phyloP scores from a whole-genome alignment of 345 rosid genomes.

The Eucalyptus paniculata region DNA sequence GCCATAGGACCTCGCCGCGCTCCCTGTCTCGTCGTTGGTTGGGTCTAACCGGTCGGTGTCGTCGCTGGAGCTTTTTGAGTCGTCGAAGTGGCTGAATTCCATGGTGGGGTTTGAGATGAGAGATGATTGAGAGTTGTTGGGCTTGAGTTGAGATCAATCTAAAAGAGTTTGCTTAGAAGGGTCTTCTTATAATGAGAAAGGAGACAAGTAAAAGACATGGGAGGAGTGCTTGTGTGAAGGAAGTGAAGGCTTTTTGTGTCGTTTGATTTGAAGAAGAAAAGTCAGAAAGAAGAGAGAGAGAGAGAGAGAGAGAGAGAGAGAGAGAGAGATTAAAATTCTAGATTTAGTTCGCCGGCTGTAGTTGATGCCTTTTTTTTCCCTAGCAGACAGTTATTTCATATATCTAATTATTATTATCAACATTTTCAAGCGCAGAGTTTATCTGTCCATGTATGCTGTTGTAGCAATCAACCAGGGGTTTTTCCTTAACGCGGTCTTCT shows the following conservation, averaged over 20 bases:
- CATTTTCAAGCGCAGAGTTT: background rate
- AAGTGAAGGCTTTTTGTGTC: background rate
- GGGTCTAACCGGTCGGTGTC: slow-evolving; percentile 14
- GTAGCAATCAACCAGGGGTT: background rate
- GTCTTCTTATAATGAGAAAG: background rate
- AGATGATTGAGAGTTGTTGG: background rate
- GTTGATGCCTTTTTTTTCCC: background rate
- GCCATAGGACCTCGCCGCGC: slow-evolving; percentile 33
- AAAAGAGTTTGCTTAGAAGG: background rate
- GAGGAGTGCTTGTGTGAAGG: background rate
- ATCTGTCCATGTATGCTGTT: background rate
- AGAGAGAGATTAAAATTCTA: background rate
- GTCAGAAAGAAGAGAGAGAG: slow-evolving; percentile 2
- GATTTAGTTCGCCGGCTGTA: background rate
- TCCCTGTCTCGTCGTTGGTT: slow-evolving; percentile 6
- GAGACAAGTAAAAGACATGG: slow-evolving; percentile 16
- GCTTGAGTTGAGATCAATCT: background rate
- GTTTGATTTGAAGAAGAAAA: slow-evolving; percentile 1
- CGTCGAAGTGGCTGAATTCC: slow-evolving; percentile 15
- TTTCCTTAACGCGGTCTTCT: background rate
- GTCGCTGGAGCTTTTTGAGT: slow-evolving; percentile 22
- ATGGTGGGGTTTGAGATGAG: background rate
- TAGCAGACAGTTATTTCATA: background rate
- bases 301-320: background rate
- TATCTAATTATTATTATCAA: background rate